Percentiles rank a stretch among this genome's conserved stretches.
phyloP scores from a whole-genome alignment of 441 rosid species.

The Raphanus hybrid region DNA sequence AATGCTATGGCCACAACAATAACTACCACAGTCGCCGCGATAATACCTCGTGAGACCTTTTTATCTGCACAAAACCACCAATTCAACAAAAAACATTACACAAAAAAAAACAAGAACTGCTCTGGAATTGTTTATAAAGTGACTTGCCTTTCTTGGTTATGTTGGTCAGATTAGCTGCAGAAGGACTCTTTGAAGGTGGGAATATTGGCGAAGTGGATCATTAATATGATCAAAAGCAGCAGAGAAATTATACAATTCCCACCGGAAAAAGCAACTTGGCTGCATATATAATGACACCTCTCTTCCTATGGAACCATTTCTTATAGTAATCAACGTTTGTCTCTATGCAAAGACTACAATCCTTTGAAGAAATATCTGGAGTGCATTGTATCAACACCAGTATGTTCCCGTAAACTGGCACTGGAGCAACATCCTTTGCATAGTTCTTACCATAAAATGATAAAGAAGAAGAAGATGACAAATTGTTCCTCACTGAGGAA shows the following conservation, averaged over 20 bases:
- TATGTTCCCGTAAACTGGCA: constrained; percentile 20
- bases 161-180: neutral
- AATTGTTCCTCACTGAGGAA: constrained; percentile 13
- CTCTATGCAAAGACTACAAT: constrained; percentile 26
- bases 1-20: neutral
- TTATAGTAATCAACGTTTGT: neutral
- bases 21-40: neutral
- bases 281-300: constrained; percentile 16
- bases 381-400: constrained; percentile 36
- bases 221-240: constrained; percentile 31
- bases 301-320: neutral
- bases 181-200: neutral
- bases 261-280: constrained; percentile 42
- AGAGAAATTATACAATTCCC: constrained; percentile 32
- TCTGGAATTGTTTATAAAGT: neutral
- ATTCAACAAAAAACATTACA: constrained; percentile 4
- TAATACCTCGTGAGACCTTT: constrained; percentile 17
- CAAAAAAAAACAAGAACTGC: neutral
- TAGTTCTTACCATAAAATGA: constrained; percentile 15
- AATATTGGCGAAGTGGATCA: neutral
- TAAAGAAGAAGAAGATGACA: constrained; percentile 17
- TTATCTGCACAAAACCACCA: constrained; percentile 14
- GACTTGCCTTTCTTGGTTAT: constrained; percentile 29
- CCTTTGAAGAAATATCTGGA: constrained; percentile 24
- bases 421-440: constrained; percentile 16